Percentiles rank a stretch among this genome's conserved stretches.
Evolutionary conservation across 768 basidiomycete genomes (phyloP).

Genomic region (Arthromyces matolae): DNA sequence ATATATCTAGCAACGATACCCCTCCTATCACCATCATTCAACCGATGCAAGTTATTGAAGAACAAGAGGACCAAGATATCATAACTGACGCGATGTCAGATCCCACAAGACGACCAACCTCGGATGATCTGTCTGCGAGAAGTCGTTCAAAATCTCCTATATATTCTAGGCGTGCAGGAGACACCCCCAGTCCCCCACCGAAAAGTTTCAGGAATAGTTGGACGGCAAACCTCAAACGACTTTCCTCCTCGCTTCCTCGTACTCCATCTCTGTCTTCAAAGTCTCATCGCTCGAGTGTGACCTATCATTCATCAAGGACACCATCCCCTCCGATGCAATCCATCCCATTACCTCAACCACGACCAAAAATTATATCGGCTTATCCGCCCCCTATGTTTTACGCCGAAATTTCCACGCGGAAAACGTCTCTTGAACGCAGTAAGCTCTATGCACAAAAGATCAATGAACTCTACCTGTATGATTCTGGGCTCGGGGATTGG

Average conservation of each 20-base stretch:
- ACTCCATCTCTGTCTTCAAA: conserved; percentile 59
- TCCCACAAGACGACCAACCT: conserved; percentile 15
- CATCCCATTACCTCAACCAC: conserved; percentile 15
- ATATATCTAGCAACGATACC: conserved; percentile 15
- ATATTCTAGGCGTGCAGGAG: conserved; percentile 14
- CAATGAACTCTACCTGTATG: conserved; percentile 71
- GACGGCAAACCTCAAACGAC: conserved; percentile 42
- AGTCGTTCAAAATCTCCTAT: conserved; percentile 17
- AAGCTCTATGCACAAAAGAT: conserved; percentile 76
- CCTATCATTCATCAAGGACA: conserved; percentile 32
- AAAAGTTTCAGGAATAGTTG: conserved; percentile 48
- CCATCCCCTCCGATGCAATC: conserved; percentile 30
- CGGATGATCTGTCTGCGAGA: conserved; percentile 11
- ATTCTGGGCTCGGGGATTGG: conserved; percentile 82
- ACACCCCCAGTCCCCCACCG: conserved; percentile 44
- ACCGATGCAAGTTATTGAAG: conserved; percentile 17
- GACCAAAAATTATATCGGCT: conserved; percentile 28
- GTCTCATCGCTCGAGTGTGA: conserved; percentile 28
- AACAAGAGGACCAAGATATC: conserved; percentile 9
- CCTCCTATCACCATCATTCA: conserved; percentile 38
- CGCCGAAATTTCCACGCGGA: conserved; percentile 55
- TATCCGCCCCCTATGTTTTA: conserved; percentile 71
- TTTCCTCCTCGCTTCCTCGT: conserved; percentile 56
- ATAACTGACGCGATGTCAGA: conserved; percentile 13
- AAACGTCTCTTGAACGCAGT: conserved; percentile 63